Conservation (phyloP, 306 rosid species). For the Cicer chorassanicum region DNA sequence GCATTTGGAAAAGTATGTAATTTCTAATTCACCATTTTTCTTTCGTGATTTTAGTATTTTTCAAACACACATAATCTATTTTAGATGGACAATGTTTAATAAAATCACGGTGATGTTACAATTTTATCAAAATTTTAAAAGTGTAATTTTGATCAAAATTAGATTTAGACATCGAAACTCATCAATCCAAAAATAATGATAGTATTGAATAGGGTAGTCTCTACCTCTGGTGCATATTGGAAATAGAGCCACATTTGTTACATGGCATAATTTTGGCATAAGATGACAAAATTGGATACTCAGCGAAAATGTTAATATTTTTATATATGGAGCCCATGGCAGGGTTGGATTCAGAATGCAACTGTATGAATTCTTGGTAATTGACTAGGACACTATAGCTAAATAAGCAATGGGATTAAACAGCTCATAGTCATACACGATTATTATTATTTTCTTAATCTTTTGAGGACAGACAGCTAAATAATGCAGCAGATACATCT, state of each 20-base stretch:
- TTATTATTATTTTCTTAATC: neutral
- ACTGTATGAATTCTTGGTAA: slow-evolving; percentile 23
- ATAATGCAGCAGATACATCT: slow-evolving; percentile 4
- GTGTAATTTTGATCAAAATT: too few relatives aligned
- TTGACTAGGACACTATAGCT: neutral
- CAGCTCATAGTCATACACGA: slow-evolving; percentile 17
- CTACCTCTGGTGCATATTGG: slow-evolving; percentile 17
- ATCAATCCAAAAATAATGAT: neutral
- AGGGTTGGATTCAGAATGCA: slow-evolving; percentile 27
- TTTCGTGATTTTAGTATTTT: too few relatives aligned
- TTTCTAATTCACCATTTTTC: too few relatives aligned
- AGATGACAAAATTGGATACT: slow-evolving; percentile 33
- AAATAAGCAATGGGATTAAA: slow-evolving; percentile 9
- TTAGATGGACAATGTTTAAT: too few relatives aligned
- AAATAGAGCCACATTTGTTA: slow-evolving; percentile 19
- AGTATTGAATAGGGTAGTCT: neutral
- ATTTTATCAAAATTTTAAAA: too few relatives aligned
- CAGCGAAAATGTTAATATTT: slow-evolving; percentile 16
- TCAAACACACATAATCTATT: too few relatives aligned
- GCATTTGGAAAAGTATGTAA: neutral
- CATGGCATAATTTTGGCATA: slow-evolving; percentile 4
- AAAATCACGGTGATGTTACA: too few relatives aligned
- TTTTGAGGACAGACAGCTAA: neutral
- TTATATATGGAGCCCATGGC: slow-evolving; percentile 40
- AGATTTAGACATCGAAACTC: too few relatives aligned